Evolutionary conservation across 768 basidiomycete species (phyloP).

Genomic region (Lyophyllum shimeji): DNA sequence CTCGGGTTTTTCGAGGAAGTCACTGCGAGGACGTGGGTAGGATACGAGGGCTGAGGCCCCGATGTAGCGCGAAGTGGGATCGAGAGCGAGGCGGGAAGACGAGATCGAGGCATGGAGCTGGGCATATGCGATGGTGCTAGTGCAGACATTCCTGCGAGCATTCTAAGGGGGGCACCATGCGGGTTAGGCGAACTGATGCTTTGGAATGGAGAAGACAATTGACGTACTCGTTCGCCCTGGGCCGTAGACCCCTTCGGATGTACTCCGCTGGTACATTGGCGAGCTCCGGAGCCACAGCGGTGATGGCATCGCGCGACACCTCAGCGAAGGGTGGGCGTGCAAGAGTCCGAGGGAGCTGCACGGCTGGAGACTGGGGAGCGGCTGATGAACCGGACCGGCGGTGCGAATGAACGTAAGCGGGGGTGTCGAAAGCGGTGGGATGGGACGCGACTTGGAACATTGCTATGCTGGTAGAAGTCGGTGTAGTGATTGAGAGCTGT

Average conservation of each 20-base stretch:
- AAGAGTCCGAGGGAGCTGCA: slow-evolving; percentile 75
- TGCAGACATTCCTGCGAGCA: slow-evolving; percentile 53
- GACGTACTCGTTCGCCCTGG: slow-evolving; percentile 43
- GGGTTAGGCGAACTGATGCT: slow-evolving; percentile 13
- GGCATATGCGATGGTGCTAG: slow-evolving; percentile 59
- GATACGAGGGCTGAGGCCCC: slow-evolving; percentile 34
- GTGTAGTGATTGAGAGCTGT: slow-evolving; percentile 8
- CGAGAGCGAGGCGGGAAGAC: slow-evolving; percentile 59
- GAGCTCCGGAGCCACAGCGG: slow-evolving; percentile 68
- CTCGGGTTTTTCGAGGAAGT: slow-evolving; percentile 44
- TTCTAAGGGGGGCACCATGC: slow-evolving; percentile 32
- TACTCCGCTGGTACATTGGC: slow-evolving; percentile 65
- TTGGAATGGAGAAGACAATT: slow-evolving; percentile 16
- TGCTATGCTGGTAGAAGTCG: slow-evolving; percentile 1
- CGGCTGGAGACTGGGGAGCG: slow-evolving; percentile 24
- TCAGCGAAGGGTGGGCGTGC: slow-evolving; percentile 59
- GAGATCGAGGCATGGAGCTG: slow-evolving; percentile 62
- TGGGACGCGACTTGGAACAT: slow-evolving; percentile 54
- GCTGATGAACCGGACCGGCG: slow-evolving; percentile 21
- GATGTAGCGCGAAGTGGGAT: slow-evolving; percentile 36
- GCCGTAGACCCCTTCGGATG: slow-evolving; percentile 59
- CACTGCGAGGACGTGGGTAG: slow-evolving; percentile 59
- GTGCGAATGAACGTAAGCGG: slow-evolving; percentile 34
- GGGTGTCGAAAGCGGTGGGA: slow-evolving; percentile 37
- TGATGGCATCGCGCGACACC: slow-evolving; percentile 57